A percentile compares a stretch with the other conserved stretches of the same genome.
phyloP scores from a whole-genome alignment of 495 filamentous ascomycete genomes.

The Endocarpon pusillum region DNA sequence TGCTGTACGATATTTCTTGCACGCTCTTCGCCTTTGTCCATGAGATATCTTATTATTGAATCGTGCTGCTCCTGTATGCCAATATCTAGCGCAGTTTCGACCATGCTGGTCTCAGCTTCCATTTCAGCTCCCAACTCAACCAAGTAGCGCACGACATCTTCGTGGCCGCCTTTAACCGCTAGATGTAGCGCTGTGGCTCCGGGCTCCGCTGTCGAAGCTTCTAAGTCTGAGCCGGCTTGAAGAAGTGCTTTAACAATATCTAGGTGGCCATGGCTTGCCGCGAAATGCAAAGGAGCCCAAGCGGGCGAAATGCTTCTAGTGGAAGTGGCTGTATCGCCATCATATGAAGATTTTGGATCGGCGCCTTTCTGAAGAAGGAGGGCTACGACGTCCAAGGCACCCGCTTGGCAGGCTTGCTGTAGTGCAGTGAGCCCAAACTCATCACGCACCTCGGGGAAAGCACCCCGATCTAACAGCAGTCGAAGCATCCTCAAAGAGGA shows the following conservation, averaged over 20 bases:
- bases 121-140: too few species aligned
- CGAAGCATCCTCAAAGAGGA: not conserved
- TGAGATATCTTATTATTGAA: too few species aligned
- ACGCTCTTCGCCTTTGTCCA: too few species aligned
- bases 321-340: too few species aligned
- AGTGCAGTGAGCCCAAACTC: not conserved
- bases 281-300: not conserved
- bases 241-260: not conserved
- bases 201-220: too few species aligned
- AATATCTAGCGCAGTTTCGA: too few species aligned
- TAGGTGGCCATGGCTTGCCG: not conserved
- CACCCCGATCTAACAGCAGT: slow-evolving; percentile 3
- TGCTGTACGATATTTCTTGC: too few species aligned
- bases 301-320: too few species aligned
- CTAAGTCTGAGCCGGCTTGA: not conserved
- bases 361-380: not conserved
- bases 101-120: too few species aligned
- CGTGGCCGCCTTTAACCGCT: not conserved
- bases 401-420: not conserved
- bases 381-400: not conserved
- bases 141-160: not conserved
- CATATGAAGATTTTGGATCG: not conserved
- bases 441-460: not conserved
- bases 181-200: too few species aligned
- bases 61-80: too few species aligned